Percentiles rank a stretch among this genome's conserved stretches.
Evolutionary conservation across 2,329 filamentous ascomycete genomes (phyloP).

Genomic region (Sclerotinia glacialis): DNA sequence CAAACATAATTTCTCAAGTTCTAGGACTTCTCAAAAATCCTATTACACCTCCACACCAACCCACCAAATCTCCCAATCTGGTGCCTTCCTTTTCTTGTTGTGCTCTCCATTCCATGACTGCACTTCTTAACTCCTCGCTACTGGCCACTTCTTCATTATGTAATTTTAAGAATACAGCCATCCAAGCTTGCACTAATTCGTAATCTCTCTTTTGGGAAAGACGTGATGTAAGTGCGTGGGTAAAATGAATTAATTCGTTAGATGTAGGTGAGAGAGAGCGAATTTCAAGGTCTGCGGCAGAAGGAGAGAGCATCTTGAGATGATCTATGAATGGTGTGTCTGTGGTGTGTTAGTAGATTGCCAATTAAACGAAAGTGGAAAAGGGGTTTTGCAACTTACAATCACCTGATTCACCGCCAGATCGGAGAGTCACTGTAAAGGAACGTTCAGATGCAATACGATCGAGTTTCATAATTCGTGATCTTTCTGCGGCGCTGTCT

Average conservation of each 20-base stretch:
- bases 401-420: slow-evolving; percentile 53
- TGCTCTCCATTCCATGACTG: slow-evolving; percentile 66
- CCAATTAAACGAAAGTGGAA: neutral
- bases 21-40: slow-evolving; percentile 66
- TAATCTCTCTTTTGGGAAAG: slow-evolving; percentile 74
- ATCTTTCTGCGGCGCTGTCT: slow-evolving; percentile 49
- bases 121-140: slow-evolving; percentile 50
- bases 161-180: slow-evolving; percentile 85
- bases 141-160: slow-evolving; percentile 61
- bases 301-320: slow-evolving; percentile 76
- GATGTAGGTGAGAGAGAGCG: slow-evolving; percentile 63
- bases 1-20: neutral
- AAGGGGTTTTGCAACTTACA: slow-evolving; percentile 49
- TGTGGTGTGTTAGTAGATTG: slow-evolving; percentile 37
- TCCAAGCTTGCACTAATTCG: slow-evolving; percentile 94
- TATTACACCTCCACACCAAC: slow-evolving; percentile 84
- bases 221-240: slow-evolving; percentile 72
- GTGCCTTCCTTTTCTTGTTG: slow-evolving; percentile 70
- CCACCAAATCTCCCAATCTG: slow-evolving; percentile 72
- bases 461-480: slow-evolving; percentile 68
- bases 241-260: slow-evolving; percentile 71
- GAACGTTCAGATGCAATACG: slow-evolving; percentile 54
- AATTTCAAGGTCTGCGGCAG: slow-evolving; percentile 85
- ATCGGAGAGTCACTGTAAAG: slow-evolving; percentile 56
- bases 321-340: slow-evolving; percentile 70